phyloP scores from a whole-genome alignment of 1,139 yeast species.

The Geotrichum carabidarum region DNA sequence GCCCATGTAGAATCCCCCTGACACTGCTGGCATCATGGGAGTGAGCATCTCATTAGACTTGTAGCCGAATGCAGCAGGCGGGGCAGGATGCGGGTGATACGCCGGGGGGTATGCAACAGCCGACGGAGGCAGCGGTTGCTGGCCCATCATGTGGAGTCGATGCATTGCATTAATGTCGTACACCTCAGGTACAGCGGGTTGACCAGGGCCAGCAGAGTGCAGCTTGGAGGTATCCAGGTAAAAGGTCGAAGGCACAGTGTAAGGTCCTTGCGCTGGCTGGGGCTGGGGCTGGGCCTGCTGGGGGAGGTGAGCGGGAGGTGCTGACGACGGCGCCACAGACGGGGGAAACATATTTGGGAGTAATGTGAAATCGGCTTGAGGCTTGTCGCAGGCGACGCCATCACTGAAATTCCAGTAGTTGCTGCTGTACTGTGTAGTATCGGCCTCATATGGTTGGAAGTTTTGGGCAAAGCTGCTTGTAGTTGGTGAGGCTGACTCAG shows the following conservation, averaged over 20 bases:
- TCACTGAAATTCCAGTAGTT: not conserved
- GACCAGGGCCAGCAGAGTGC: constrained; percentile 1
- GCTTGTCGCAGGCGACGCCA: not conserved
- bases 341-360: not conserved
- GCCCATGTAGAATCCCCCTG: not conserved
- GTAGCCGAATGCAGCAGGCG: not conserved
- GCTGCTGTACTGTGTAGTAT: not conserved
- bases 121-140: constrained; percentile 11
- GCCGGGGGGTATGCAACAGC: not conserved
- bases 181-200: not conserved
- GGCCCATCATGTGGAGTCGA: constrained; percentile 14
- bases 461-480: not conserved
- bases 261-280: not conserved
- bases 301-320: not conserved
- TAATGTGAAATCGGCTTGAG: not conserved
- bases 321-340: not conserved
- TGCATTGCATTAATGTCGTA: constrained; percentile 6
- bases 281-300: not conserved
- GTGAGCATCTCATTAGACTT: not conserved
- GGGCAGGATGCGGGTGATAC: constrained; percentile 2
- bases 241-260: not conserved
- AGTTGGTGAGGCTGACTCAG: not conserved
- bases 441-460: not conserved
- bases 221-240: constrained; percentile 1
- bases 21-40: not conserved